Evolutionary conservation across 331 rosid species (phyloP), one percentile per base, ranked within the genome.

Genomic region (Pyrus hybrid): DNA sequence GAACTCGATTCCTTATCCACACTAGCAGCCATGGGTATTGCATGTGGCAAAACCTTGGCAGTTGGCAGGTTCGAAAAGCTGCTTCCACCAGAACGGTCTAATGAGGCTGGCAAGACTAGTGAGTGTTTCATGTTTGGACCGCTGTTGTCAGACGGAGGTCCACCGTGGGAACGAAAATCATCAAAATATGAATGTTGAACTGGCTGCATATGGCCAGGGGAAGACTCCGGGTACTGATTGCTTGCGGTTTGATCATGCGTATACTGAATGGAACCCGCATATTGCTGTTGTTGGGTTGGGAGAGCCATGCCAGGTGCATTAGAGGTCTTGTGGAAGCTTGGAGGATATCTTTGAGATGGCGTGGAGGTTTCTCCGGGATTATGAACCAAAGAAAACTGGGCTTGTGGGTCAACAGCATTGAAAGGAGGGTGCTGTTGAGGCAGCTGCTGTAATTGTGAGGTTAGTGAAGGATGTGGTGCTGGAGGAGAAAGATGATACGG

Each of bases 11-110:
- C 79, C 67, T 76, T 79, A 68, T 74, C 77, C 75, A 86, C 80
- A 56, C 54, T 56, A 49, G 72, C 23, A 14, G 90, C 85, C 86
- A 83, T 73, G 18, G 90, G 90, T 79, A 86, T 30, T 13, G 90
- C 90, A 53, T 35, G 68, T 1, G 86, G 90, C 70, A 83, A 69
- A 21, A 25, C 61, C 76, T 66, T 68, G 8, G 83, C 66, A 35
- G 71, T 64, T 47, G 83, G 80, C 60, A 67, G 58, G 20, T 20
- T 35, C 13, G 83, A 49, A 56, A 58, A 30, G 63, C 67, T 65
- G 80, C 35, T 76, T 45, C 71, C 80, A 33, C 60, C 68, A 68
- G 45, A 43, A 35, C 26, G 57, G 26, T 22, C 76, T 10, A 51
- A 71, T 58, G 81, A 43, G 62, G 67, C 58, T 30, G 74, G 71